A percentile compares a stretch with the other conserved stretches of the same genome.
Conservation (phyloP, 768 basidiomycete species). For the Baorangia bicolor region DNA sequence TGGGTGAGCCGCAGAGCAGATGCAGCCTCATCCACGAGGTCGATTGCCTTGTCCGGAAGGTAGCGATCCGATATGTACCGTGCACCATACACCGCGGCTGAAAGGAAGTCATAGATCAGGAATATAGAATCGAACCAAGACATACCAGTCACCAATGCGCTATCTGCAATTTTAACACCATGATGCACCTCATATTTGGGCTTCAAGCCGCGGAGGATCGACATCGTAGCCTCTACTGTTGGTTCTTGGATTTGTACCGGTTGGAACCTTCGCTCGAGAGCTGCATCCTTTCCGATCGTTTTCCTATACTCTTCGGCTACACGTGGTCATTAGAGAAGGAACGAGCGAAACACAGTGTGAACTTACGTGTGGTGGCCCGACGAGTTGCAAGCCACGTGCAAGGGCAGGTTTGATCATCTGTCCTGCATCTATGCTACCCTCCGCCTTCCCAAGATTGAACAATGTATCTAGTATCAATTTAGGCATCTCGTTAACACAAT, state of each 20-base stretch:
- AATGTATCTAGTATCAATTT: slow-evolving; percentile 52
- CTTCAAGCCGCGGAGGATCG: slow-evolving; percentile 85
- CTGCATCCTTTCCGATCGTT: slow-evolving; percentile 89
- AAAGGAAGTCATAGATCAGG: not conserved
- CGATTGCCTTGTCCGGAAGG: slow-evolving; percentile 89
- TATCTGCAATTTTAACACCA: slow-evolving; percentile 88
- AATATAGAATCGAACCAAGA: not conserved
- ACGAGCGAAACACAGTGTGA: not conserved
- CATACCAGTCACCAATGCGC: slow-evolving; percentile 80
- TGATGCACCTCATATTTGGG: slow-evolving; percentile 88
- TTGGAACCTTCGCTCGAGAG: slow-evolving; percentile 88
- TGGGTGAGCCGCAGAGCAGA: slow-evolving; percentile 84
- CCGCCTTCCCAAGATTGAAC: slow-evolving; percentile 87
- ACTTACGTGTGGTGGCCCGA: slow-evolving; percentile 85
- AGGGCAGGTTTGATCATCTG: slow-evolving; percentile 93
- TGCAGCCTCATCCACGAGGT: slow-evolving; percentile 92
- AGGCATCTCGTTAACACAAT: not conserved
- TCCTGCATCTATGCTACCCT: slow-evolving; percentile 90
- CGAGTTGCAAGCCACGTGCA: slow-evolving; percentile 82
- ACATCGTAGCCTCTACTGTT: slow-evolving; percentile 78
- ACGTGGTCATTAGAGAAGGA: not conserved
- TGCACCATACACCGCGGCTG: slow-evolving; percentile 80
- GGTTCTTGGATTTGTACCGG: slow-evolving; percentile 89
- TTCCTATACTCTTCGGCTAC: slow-evolving; percentile 83
- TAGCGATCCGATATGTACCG: slow-evolving; percentile 87